Evolutionary conservation across 164 flowering plant species (phyloP).

Genomic region (Vitis riparia): DNA sequence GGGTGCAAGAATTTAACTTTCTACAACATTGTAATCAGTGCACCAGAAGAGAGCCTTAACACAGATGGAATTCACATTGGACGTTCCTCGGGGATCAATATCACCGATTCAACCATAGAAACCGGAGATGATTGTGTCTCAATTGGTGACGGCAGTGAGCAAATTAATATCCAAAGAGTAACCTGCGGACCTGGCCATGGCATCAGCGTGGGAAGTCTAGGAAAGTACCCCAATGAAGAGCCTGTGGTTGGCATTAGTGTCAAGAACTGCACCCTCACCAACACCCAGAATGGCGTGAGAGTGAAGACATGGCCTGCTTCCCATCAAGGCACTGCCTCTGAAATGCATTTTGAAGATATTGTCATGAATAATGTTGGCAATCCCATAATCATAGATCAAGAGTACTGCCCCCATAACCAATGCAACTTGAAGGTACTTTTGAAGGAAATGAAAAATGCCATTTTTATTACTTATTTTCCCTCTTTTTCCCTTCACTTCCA

Average conservation of each 20-base stretch:
- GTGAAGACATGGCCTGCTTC: constrained; percentile 24
- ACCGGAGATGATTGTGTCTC: constrained; percentile 58
- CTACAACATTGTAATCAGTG: constrained; percentile 13
- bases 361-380: constrained; percentile 18
- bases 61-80: constrained; percentile 57
- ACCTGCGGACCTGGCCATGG: constrained; percentile 28
- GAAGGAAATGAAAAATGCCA: no score
- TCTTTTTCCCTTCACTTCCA: background rate
- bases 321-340: background rate
- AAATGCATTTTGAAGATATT: constrained; percentile 16
- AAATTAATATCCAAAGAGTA: constrained; percentile 8
- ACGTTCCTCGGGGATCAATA: constrained; percentile 19
- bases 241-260: constrained; percentile 13
- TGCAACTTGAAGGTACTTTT: constrained; percentile 11
- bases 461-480: background rate
- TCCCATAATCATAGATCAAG: constrained; percentile 32
- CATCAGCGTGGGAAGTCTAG: constrained; percentile 28
- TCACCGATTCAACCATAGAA: constrained; percentile 15
- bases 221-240: constrained; percentile 7
- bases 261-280: constrained; percentile 7
- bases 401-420: constrained; percentile 20
- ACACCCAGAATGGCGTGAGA: constrained; percentile 23
- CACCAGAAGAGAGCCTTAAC: constrained; percentile 34
- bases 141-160: no score
- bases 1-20: constrained; percentile 28